phyloP scores from a whole-genome alignment of 371 early-diverging fungal species.

The Mortierella sp. region DNA sequence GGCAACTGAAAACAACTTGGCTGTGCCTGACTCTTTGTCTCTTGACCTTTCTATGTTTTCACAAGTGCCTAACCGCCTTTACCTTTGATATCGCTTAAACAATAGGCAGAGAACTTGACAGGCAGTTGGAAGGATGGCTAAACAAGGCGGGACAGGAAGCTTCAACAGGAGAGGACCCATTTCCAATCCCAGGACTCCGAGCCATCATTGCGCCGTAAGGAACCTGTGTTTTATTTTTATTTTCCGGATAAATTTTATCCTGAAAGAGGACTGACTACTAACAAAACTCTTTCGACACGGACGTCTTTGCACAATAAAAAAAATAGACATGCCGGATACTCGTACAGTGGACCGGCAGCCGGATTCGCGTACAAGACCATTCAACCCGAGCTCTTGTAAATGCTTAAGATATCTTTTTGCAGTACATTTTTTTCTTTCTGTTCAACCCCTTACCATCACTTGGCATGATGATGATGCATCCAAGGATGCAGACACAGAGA shows the following conservation, averaged over 20 bases:
- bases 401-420: background rate
- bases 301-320: background rate
- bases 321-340: conserved; percentile 91
- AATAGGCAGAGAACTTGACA: conserved; percentile 46
- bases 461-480: background rate
- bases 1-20: background rate
- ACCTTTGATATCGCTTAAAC: background rate
- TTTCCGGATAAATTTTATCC: conserved; percentile 1
- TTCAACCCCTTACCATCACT: background rate
- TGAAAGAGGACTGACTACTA: background rate
- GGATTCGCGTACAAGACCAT: conserved; percentile 89
- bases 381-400: conserved; percentile 73
- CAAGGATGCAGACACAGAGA: background rate
- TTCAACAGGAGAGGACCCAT: conserved; percentile 44
- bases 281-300: background rate
- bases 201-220: conserved; percentile 91
- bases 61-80: background rate
- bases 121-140: conserved; percentile 68
- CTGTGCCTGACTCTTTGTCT: background rate
- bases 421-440: background rate
- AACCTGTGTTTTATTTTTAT: background rate
- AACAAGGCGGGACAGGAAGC: conserved; percentile 61
- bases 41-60: background rate
- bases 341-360: conserved; percentile 91
- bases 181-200: conserved; percentile 70